Evolutionary conservation across 1,284 basidiomycete genomes (phyloP).

Genomic region (Ceratobasidium sp.): DNA sequence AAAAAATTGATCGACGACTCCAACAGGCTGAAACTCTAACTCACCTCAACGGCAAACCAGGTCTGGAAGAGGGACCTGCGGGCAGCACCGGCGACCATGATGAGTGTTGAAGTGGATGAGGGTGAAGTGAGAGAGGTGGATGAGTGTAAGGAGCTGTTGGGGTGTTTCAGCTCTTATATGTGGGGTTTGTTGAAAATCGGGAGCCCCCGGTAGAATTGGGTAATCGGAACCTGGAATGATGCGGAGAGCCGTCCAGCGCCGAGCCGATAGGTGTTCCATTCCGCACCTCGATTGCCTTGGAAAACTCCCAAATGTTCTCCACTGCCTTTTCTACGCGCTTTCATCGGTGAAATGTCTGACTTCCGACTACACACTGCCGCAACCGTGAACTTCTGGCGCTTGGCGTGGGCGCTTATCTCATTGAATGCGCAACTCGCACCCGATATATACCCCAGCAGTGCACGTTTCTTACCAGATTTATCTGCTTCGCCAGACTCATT

Average conservation of each 20-base stretch:
- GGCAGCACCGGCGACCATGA: conserved; percentile 43
- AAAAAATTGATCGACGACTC: conserved; percentile 16
- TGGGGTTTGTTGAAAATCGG: conserved; percentile 21
- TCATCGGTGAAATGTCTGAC: background rate
- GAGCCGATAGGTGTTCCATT: background rate
- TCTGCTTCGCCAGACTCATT: background rate
- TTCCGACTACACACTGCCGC: background rate
- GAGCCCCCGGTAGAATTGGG: background rate
- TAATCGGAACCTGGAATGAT: conserved; percentile 13
- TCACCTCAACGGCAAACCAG: conserved; percentile 86
- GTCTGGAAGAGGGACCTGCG: conserved; percentile 55
- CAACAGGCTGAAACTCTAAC: conserved; percentile 48
- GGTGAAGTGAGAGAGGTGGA: background rate
- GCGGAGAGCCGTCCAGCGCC: conserved; percentile 32
- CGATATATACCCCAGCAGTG: background rate
- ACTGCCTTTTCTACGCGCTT: conserved; percentile 2
- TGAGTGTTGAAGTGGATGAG: background rate
- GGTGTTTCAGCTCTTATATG: conserved; percentile 21
- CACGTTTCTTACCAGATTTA: background rate
- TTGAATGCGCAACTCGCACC: background rate
- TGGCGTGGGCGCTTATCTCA: conserved; percentile 10
- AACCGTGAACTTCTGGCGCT: background rate
- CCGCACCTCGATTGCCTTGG: conserved; percentile 12
- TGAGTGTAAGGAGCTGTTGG: conserved; percentile 20
- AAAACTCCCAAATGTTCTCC: background rate